These are phyloP conservation scores for Irpex sp. DNA, from an alignment of 1,284 basidiomycete genomes.

Conservation along the genomic window DNA sequence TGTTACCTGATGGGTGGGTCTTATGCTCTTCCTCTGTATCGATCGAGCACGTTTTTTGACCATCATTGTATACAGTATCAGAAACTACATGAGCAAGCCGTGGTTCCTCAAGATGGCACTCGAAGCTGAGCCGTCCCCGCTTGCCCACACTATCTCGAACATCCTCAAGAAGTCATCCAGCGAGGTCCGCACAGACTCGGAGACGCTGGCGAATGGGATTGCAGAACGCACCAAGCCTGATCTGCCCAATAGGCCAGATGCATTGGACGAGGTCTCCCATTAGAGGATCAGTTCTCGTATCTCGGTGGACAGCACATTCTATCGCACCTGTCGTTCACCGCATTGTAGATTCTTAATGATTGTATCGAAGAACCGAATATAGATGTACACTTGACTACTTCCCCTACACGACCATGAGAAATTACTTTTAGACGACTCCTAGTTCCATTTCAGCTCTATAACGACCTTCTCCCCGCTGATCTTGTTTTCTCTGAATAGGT, in stretches of 20 bases:
- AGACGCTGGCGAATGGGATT: constrained; percentile 18
- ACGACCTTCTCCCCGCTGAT: constrained; percentile 13
- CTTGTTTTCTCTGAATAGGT: constrained; percentile 7
- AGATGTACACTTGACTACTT: not conserved
- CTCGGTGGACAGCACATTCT: not conserved
- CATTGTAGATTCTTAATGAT: too few relatives aligned
- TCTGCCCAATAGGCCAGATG: constrained; percentile 13
- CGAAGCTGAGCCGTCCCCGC: constrained; percentile 47
- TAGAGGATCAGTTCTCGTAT: not conserved
- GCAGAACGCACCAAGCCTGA: constrained; percentile 15
- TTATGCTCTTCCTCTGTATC: not conserved
- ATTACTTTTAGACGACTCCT: not conserved
- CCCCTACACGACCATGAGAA: not conserved
- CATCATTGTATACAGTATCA: constrained; percentile 51
- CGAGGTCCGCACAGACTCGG: constrained; percentile 15
- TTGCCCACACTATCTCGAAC: constrained; percentile 46
- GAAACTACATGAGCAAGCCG: constrained; percentile 95
- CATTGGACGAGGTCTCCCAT: constrained; percentile 12
- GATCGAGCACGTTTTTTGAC: not conserved
- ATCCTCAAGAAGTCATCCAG: constrained; percentile 27
- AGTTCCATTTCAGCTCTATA: not conserved
- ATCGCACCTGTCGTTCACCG: too few relatives aligned
- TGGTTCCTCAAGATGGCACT: constrained; percentile 77
- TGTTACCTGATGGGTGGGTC: constrained; percentile 86
- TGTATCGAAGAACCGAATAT: not conserved